Percentiles rank a stretch among this genome's conserved stretches.
Evolutionary conservation across 2,329 filamentous ascomycete genomes (phyloP).

Genomic region (Colletotrichum euphorbiae): DNA sequence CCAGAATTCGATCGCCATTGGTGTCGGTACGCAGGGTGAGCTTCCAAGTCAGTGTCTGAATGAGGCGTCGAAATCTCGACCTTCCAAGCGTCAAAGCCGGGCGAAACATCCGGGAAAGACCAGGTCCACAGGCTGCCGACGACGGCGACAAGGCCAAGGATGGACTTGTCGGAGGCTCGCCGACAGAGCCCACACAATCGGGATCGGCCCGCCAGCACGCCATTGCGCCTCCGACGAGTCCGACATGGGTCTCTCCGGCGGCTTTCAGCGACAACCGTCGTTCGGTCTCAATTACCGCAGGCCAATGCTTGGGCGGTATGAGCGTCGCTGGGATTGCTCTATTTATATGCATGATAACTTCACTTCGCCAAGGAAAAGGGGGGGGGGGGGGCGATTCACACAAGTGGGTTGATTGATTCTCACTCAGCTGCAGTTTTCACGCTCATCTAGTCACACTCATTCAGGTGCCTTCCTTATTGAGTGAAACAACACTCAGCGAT

Average conservation of each 20-base stretch:
- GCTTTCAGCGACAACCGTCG: neutral
- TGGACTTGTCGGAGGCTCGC: conserved; percentile 11
- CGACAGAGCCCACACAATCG: conserved; percentile 22
- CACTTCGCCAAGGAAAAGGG: neutral
- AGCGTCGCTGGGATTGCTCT: conserved; percentile 7
- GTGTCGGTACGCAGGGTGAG: no score
- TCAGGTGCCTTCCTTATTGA: no score
- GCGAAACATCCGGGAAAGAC: no score
- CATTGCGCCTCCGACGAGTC: neutral
- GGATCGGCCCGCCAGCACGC: conserved; percentile 15
- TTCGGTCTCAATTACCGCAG: conserved; percentile 12
- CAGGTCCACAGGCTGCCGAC: conserved; percentile 2
- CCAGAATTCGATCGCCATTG: no score
- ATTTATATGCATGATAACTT: conserved; percentile 19
- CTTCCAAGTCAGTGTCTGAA: no score
- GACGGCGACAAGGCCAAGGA: conserved; percentile 15
- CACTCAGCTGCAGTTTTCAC: neutral
- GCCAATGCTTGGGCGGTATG: conserved; percentile 9
- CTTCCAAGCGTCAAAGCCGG: no score
- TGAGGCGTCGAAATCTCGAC: no score
- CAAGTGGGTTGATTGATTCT: neutral
- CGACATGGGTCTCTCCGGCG: neutral
- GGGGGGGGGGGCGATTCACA: neutral
- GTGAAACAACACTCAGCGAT: neutral
- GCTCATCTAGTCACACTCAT: neutral